Conservation (phyloP, 2,329 filamentous ascomycete genomes). For the Colletotrichum graminicola region DNA sequence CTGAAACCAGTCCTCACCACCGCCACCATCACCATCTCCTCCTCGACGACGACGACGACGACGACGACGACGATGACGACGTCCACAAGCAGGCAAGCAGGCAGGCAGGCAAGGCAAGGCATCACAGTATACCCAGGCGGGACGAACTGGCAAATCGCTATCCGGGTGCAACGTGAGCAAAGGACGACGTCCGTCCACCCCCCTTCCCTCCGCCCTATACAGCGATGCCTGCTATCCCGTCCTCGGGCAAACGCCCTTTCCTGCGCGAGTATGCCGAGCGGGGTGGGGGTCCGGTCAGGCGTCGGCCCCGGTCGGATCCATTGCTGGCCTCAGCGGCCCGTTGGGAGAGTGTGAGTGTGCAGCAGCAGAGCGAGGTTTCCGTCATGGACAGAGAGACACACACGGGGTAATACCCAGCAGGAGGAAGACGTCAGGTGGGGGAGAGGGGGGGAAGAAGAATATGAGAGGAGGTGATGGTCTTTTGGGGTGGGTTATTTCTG, state of each 20-base stretch:
- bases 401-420: background rate
- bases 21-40: background rate
- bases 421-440: background rate
- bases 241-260: background rate
- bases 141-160: conserved; percentile 38
- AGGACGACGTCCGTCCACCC: conserved; percentile 5
- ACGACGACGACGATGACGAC: conserved; percentile 1
- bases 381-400: background rate
- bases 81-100: background rate
- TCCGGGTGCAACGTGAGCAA: background rate
- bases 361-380: background rate
- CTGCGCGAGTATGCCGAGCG: background rate
- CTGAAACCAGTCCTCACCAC: conserved; percentile 53
- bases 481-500: background rate
- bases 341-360: background rate
- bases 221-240: background rate
- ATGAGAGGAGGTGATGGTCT: no score
- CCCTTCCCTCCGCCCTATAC: background rate
- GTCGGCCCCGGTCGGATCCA: background rate
- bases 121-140: conserved; percentile 15
- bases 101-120: background rate
- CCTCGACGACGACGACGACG: background rate
- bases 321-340: background rate
- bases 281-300: background rate
- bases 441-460: no score